Percentiles rank a stretch among this genome's conserved stretches.
These are phyloP conservation scores for Hypoxylon fragiforme DNA, from an alignment of 495 filamentous ascomycete species.

Conservation along the genomic window DNA sequence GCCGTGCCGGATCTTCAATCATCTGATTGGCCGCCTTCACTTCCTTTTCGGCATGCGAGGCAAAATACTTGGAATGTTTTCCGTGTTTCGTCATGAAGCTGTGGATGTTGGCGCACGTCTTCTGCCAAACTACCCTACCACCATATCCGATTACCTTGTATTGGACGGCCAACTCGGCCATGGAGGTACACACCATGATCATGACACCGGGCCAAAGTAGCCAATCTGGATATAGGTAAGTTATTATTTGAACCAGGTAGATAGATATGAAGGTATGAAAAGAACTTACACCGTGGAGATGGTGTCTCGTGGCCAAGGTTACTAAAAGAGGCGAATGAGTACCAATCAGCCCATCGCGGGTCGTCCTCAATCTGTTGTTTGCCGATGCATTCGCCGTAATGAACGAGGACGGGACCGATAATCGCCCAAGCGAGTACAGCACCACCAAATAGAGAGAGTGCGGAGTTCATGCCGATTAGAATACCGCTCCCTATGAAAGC, in stretches of 20 bases:
- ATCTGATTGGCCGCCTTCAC: conserved; percentile 38
- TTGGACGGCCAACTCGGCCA: conserved; percentile 64
- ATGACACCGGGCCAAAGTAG: conserved; percentile 69
- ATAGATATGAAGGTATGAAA: background rate
- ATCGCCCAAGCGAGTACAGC: conserved; percentile 65
- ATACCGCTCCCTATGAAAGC: conserved; percentile 70
- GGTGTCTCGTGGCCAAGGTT: conserved; percentile 52
- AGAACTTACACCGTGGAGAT: conserved; percentile 54
- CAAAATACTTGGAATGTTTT: conserved; percentile 52
- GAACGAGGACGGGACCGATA: conserved; percentile 64
- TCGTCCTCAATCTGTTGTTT: conserved; percentile 44
- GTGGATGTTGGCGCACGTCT: conserved; percentile 50
- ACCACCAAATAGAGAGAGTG: conserved; percentile 64
- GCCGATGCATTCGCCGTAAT: conserved; percentile 56
- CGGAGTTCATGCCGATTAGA: conserved; percentile 66
- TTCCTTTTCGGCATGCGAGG: conserved; percentile 42
- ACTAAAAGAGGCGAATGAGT: conserved; percentile 54
- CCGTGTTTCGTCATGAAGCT: conserved; percentile 41
- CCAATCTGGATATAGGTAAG: conserved; percentile 42
- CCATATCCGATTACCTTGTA: conserved; percentile 62
- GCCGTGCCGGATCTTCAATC: conserved; percentile 56
- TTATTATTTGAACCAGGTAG: background rate
- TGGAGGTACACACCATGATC: conserved; percentile 63
- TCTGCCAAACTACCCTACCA: conserved; percentile 54
- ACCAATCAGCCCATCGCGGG: conserved; percentile 54